Evolutionary conservation across 106 monocot genomes (phyloP).

Genomic region (Dendrobium huoshanense): DNA sequence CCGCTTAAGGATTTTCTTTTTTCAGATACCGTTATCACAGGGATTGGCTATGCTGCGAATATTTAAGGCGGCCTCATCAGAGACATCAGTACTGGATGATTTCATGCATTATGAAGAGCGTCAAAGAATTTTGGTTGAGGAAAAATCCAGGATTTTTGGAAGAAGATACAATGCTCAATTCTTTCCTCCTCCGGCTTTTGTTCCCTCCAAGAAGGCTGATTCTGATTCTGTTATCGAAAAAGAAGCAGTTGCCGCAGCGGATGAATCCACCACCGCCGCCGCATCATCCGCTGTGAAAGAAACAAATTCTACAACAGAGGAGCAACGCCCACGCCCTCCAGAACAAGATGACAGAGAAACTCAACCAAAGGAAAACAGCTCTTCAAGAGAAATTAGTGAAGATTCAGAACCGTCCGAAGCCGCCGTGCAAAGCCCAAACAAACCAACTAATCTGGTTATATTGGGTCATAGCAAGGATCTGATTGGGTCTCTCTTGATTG

Average conservation of each 20-base stretch:
- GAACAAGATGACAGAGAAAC: constrained; percentile 8
- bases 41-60: constrained; percentile 67
- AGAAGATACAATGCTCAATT: constrained; percentile 23
- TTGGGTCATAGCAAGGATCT: constrained; percentile 1
- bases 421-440: background rate
- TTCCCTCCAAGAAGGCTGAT: constrained; percentile 7
- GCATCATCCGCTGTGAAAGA: background rate
- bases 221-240: constrained; percentile 10
- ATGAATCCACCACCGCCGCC: no score
- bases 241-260: constrained; percentile 8
- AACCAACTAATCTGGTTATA: background rate
- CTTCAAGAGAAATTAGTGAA: background rate
- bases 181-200: constrained; percentile 1
- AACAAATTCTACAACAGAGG: background rate
- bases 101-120: constrained; percentile 73
- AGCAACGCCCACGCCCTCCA: background rate
- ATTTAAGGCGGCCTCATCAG: constrained; percentile 50
- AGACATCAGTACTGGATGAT: constrained; percentile 72
- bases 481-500: constrained; percentile 25
- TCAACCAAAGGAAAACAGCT: background rate
- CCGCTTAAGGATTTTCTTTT: background rate
- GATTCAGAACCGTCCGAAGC: background rate
- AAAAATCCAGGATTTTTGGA: constrained; percentile 41
- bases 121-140: constrained; percentile 57
- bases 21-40: constrained; percentile 54